Conservation (phyloP, 805 yeast genomes). For the Candida ortonii region DNA sequence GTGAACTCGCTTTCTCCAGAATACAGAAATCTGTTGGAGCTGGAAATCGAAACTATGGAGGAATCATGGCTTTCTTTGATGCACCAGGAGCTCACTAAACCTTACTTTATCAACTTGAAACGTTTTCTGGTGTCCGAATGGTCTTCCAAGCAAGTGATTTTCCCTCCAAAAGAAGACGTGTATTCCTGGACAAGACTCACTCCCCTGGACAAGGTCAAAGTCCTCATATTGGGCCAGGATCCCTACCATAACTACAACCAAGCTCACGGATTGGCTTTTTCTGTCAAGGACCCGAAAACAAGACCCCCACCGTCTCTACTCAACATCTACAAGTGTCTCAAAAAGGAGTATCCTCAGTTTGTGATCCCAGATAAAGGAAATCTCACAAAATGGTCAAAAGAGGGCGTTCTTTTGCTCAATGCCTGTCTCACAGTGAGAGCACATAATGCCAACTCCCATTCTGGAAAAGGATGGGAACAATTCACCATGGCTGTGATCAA, state of each 20-base stretch:
- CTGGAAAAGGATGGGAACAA: slow-evolving; percentile 87
- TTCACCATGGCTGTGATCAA: slow-evolving; percentile 75
- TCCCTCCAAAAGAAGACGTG: slow-evolving; percentile 74
- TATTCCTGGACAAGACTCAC: slow-evolving; percentile 92
- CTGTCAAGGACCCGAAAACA: slow-evolving; percentile 77
- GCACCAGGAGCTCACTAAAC: slow-evolving; percentile 71
- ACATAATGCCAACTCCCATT: slow-evolving; percentile 90
- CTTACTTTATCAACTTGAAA: slow-evolving; percentile 77
- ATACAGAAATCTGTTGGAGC: slow-evolving; percentile 47
- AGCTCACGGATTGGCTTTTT: slow-evolving; percentile 95
- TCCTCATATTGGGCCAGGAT: slow-evolving; percentile 89
- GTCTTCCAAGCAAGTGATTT: slow-evolving; percentile 44
- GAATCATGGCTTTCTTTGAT: slow-evolving; percentile 74
- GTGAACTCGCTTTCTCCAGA: slow-evolving; percentile 44
- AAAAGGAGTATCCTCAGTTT: slow-evolving; percentile 67
- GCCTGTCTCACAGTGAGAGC: slow-evolving; percentile 89
- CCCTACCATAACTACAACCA: slow-evolving; percentile 92
- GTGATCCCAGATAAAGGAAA: slow-evolving; percentile 61
- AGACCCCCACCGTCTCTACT: slow-evolving; percentile 84
- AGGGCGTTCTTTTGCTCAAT: slow-evolving; percentile 85
- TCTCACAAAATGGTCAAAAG: slow-evolving; percentile 77
- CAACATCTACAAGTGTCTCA: slow-evolving; percentile 80
- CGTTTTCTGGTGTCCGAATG: slow-evolving; percentile 52
- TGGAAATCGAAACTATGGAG: slow-evolving; percentile 72
- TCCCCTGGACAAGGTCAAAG: slow-evolving; percentile 69